Conservation (phyloP, 169 alveolate species). For the Plasmodium knowlesi region DNA sequence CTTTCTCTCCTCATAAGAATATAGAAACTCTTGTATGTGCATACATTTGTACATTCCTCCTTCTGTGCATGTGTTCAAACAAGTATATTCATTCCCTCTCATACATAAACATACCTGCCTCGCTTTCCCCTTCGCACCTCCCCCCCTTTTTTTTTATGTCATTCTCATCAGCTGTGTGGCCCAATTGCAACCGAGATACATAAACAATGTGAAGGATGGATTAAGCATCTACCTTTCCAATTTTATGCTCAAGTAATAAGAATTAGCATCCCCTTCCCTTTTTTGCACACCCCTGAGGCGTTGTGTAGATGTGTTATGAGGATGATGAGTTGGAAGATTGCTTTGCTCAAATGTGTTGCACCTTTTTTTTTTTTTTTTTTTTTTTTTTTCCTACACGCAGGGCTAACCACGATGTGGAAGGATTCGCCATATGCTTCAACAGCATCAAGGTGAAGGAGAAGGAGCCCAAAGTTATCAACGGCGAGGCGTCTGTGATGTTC, state of each 20-base stretch:
- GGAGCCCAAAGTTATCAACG: slow-evolving; percentile 24
- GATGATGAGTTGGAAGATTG: neutral
- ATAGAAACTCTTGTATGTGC: neutral
- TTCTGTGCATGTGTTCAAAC: neutral
- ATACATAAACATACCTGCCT: neutral
- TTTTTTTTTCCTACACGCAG: neutral
- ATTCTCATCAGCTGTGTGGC: slow-evolving; percentile 24
- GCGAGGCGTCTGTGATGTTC: slow-evolving; percentile 38
- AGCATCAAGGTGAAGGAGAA: slow-evolving; percentile 33
- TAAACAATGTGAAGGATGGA: slow-evolving; percentile 29
- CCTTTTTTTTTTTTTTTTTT: neutral
- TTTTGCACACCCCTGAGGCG: neutral
- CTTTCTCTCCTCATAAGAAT: neutral
- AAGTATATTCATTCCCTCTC: neutral
- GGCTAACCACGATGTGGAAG: slow-evolving; percentile 56
- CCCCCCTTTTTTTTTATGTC: neutral
- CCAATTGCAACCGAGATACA: slow-evolving; percentile 22
- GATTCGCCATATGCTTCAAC: slow-evolving; percentile 52
- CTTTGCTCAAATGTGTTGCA: neutral
- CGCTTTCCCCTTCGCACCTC: neutral
- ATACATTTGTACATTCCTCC: neutral
- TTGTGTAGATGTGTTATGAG: neutral
- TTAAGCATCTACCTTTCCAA: slow-evolving; percentile 30
- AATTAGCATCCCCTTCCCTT: neutral
- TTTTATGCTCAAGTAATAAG: slow-evolving; percentile 60